phyloP scores from a whole-genome alignment of 2,329 filamentous ascomycete genomes.

The Cadophora malorum region DNA sequence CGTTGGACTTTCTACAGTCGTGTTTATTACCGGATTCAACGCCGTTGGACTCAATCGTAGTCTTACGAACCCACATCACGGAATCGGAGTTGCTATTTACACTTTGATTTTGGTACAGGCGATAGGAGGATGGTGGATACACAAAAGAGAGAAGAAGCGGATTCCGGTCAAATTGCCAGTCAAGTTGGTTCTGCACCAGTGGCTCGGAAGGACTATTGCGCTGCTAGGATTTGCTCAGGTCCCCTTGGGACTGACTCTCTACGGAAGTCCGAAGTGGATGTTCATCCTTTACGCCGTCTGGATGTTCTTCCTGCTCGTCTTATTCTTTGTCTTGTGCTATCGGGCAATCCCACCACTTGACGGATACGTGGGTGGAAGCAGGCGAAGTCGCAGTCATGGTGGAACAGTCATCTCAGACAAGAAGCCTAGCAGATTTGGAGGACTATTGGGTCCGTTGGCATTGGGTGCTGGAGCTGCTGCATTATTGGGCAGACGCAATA shows the following conservation, averaged over 20 bases:
- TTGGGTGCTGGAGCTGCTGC: constrained; percentile 64
- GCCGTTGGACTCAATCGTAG: constrained; percentile 76
- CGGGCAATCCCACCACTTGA: constrained; percentile 59
- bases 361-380: constrained; percentile 49
- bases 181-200: constrained; percentile 71
- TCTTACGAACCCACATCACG: constrained; percentile 83
- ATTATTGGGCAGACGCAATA: constrained; percentile 50
- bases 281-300: constrained; percentile 89
- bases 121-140: constrained; percentile 70
- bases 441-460: constrained; percentile 59
- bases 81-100: constrained; percentile 82
- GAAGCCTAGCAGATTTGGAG: constrained; percentile 52
- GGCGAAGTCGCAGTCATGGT: constrained; percentile 41
- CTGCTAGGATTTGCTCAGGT: constrained; percentile 87
- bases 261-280: constrained; percentile 83
- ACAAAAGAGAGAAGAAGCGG: constrained; percentile 46
- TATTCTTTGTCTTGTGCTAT: constrained; percentile 84
- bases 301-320: constrained; percentile 72
- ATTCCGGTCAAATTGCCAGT: constrained; percentile 50
- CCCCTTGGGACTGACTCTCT: constrained; percentile 86
- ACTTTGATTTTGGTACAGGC: constrained; percentile 74
- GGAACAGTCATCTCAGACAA: constrained; percentile 57
- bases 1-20: constrained; percentile 70
- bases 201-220: constrained; percentile 79
- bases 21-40: constrained; percentile 78